Base-by-base conservation (phyloP, 371 early-diverging fungal species). In the Mucor indicus region DNA sequence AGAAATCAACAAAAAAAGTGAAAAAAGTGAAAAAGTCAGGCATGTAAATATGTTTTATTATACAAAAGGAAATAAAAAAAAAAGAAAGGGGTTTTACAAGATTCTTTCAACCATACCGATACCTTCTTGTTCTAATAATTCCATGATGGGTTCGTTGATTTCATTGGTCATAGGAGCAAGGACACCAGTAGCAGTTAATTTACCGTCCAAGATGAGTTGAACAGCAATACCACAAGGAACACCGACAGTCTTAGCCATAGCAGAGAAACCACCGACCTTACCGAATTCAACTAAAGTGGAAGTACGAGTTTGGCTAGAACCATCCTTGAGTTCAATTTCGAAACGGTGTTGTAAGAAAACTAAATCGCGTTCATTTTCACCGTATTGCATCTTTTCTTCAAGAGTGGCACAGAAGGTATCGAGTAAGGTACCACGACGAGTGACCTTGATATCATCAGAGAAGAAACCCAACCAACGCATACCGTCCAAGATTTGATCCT, bases 191-290 rank as follows among this genome's bases (percentile, higher is more conserved):
- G 75, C 72, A 41, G 69, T 80, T 57, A 87, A 67, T 63, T 83
- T 72, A 39, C 93, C 92, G 55, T 95, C 88, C 57, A 98, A 73
- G 6, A 98, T 75, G 57, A 96, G 72, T 67, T 96, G 91, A 8
- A 87, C 83, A 22, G 94, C 96, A 67, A 98, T 94, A 63, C 93
- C 98, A 52, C 95, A 95, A 32, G 98, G 98, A 32, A 92, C 82
- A 53, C 98, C 98, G 23, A 98, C 98, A n/a, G 97, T 92, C 57
- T 82, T 92, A 33, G 98, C 97, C 98, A 98, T 98, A 33, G 98
- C 96, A 37, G 89, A 81, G 73, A 80, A 84, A n/a, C 91, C 92
- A 49, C 79, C 74, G 11, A 93, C 92, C 40, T 88, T 86, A 50
- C 98, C 98, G 62, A 91, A 98, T 51, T 90, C 91, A 47, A 96